Evolutionary conservation across 345 rosid species (phyloP).

Genomic region (Citrus medica): DNA sequence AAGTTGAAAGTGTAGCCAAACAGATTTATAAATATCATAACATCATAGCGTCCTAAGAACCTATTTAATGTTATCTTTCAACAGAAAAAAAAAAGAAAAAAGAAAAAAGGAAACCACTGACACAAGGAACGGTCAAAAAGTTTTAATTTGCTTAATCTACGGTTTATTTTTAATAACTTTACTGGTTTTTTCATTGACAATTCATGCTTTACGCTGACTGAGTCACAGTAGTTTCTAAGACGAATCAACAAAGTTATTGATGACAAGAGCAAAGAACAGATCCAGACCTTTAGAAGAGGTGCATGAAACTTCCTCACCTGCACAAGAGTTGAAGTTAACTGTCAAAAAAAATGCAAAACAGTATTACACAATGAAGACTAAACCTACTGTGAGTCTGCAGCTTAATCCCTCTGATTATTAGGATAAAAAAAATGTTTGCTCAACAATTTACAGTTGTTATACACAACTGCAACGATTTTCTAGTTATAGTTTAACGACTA

Average conservation of each 20-base stretch:
- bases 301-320: conserved; percentile 86
- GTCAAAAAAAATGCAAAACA: background rate
- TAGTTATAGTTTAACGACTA: no score
- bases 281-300: conserved; percentile 50
- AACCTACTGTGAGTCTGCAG: background rate
- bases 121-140: no score
- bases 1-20: no score
- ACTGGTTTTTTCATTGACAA: no score
- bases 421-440: background rate
- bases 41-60: no score
- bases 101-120: no score
- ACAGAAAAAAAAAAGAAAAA: no score
- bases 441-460: background rate
- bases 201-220: background rate
- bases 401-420: background rate
- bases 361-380: background rate
- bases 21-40: no score
- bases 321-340: conserved; percentile 6
- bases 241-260: background rate
- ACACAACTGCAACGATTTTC: no score
- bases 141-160: no score
- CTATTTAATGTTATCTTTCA: no score
- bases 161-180: no score
- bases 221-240: background rate
- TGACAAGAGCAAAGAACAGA: background rate